phyloP scores from a whole-genome alignment of 495 filamentous ascomycete species.

The Geopyxis carbonaria region DNA sequence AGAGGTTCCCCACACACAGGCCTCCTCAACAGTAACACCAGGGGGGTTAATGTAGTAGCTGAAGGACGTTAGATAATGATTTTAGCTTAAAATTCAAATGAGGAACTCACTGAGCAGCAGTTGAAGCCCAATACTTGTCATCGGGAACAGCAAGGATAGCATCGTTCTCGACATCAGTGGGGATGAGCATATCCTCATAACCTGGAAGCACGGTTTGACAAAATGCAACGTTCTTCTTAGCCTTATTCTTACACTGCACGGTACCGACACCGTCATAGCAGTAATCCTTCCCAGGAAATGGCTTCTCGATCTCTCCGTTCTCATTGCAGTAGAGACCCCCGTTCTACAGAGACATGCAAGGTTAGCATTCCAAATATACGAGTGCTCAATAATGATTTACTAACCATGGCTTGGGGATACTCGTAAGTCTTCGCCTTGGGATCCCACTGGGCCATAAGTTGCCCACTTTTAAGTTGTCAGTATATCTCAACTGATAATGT shows the following conservation, averaged over 20 bases:
- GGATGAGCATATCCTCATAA: constrained; percentile 80
- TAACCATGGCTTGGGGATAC: constrained; percentile 60
- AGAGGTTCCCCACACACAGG: constrained; percentile 54
- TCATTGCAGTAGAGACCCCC: constrained; percentile 62
- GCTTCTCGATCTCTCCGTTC: constrained; percentile 49
- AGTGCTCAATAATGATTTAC: constrained; percentile 19
- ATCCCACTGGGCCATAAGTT: constrained; percentile 70
- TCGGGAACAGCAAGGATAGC: constrained; percentile 54
- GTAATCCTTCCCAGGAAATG: constrained; percentile 51
- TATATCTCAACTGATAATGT: neutral
- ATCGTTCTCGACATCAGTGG: constrained; percentile 41
- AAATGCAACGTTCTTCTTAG: constrained; percentile 44
- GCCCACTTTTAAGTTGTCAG: constrained; percentile 32
- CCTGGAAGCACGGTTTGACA: constrained; percentile 74
- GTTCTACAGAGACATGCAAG: constrained; percentile 36
- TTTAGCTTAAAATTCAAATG: constrained; percentile 2
- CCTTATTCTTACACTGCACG: constrained; percentile 46
- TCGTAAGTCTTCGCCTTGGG: constrained; percentile 46
- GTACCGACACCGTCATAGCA: constrained; percentile 55
- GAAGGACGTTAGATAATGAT: constrained; percentile 13
- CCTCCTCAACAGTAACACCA: constrained; percentile 40
- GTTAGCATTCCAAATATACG: neutral
- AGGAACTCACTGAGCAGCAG: constrained; percentile 51
- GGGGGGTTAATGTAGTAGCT: constrained; percentile 71
- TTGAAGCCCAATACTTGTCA: constrained; percentile 50